Conservation (phyloP, 495 filamentous ascomycete genomes). For the Penicillium ochrochloron region DNA sequence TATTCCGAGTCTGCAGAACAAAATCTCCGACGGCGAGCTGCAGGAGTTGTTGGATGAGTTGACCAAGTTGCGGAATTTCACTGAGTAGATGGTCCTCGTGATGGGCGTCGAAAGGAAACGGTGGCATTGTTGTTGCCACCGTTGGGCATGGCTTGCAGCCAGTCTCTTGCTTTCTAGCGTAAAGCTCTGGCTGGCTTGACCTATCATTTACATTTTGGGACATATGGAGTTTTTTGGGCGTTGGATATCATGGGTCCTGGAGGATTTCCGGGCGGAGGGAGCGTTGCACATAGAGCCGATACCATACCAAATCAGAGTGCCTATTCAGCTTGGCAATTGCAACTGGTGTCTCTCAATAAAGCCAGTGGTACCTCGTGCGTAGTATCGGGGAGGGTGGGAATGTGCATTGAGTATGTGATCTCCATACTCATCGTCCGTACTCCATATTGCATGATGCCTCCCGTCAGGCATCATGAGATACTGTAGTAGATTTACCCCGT, state of each 20-base stretch:
- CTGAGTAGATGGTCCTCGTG: conserved; percentile 39
- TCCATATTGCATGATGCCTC: not conserved
- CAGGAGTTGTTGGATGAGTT: conserved; percentile 90
- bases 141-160: not conserved
- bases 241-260: conserved; percentile 13
- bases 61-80: conserved; percentile 70
- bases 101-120: not conserved
- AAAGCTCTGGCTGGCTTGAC: not conserved
- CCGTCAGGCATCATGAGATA: no score
- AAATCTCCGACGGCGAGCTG: conserved; percentile 85
- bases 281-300: conserved; percentile 9
- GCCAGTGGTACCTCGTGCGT: not conserved
- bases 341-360: not conserved
- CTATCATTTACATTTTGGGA: not conserved
- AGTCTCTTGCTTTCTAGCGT: not conserved
- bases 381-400: not conserved
- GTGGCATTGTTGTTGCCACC: not conserved
- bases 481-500: no score
- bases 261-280: conserved; percentile 19
- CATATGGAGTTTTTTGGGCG: conserved; percentile 21
- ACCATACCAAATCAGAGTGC: conserved; percentile 8
- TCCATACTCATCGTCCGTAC: not conserved
- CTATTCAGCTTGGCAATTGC: conserved; percentile 2
- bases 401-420: not conserved
- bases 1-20: conserved; percentile 86